Base-by-base conservation (phyloP, 495 filamentous ascomycete species). In the Lophiotrema nucula region DNA sequence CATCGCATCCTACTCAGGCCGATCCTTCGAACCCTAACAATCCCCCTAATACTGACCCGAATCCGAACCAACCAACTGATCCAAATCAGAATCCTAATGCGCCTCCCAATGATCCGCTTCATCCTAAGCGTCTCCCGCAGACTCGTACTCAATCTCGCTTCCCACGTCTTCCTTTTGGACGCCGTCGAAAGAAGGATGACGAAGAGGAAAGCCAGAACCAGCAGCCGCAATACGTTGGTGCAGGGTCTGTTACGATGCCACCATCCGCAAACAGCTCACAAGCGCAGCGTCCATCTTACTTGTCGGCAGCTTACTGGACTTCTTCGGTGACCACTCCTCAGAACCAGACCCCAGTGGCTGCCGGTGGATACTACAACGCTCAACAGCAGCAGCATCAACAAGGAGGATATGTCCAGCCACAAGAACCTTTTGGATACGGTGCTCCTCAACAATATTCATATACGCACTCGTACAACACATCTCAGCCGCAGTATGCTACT, bases 121-220 rank as follows among this genome's bases (percentile, higher is more conserved):
- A 52, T 21, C 46, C 48, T n/a, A 37, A 52, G 13, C 48, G 35
- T 24, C 46, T 51, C 10, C 54, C 54, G 18, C 25, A 19, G 6
- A 15, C 48, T 8, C 46, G 46, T 16, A n/a, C n/a, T n/a, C n/a
- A n/a, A n/a, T 27, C 46, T 4, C 33, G 48, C 18, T 52, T 52
- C 16, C 48, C 48, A 22, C 26, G 47, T 37, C 33, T 35, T 1
- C 35, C 52, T 25, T 57, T 57, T 21, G 35, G 53, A 16, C 46
- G 55, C 25, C 52, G 52, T 3, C 55, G 55, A 4, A 50, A 37
- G 37, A 58, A 51, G 35, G 41, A 44, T 18, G 47, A 58, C 24
- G 47, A 58, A 19, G 21, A 58, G 3, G 8, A 50, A 19, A 18
- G 31, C 0, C 31, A 51, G 21, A n/a, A 35, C 25, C 41, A 43